Evolutionary conservation across 805 yeast species (phyloP), one percentile per base, ranked within the genome.

Genomic region (Danielia oregonensis): DNA sequence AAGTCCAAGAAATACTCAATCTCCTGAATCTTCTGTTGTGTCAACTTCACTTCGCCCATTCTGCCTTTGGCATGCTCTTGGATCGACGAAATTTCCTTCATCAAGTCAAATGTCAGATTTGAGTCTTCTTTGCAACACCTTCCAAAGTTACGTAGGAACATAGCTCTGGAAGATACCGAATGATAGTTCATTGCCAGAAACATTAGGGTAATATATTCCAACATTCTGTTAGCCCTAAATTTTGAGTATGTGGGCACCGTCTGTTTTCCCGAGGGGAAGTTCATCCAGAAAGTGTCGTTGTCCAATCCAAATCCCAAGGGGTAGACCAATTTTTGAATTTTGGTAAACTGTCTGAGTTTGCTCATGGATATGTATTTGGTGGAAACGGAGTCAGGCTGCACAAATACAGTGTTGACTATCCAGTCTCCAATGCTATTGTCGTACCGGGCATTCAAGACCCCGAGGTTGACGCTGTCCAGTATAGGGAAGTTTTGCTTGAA

Each of bases 201-300:
- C 23, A 79, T 59, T 6, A 70, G 43, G 43, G 81, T 81, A 23
- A 81, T 42, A 23, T 63, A 57, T 24, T 69, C 65, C 14, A 78
- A 52, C 23, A 75, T 55, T 22, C 72, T 62, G 43, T 78, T 78
- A 23, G 74, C 44, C 30, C 68, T 64, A 27, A 67, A 49, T 43
- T 78, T 78, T 41, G 66, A 68, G 43, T 59, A 65, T 12, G 49
- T 44, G 3, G 67, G 62, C 4, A 40, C 33, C 2, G 52, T 48
- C 3, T 57, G 26, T 10, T 43, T 52, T 5, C 53, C 55, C 2
- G 53, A 12, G 2, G 62, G 66, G 13, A 52, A 51, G 32, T 51
- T 48, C 16, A 35, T 29, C 58, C 55, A 48, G 21, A 55, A 33
- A 3, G 17, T 29, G 6, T 41, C 46, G 11, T 42, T 44, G 12